Evolutionary conservation across 495 filamentous ascomycete species (phyloP).

Genomic region (Lasiosphaeriaceae sp.): DNA sequence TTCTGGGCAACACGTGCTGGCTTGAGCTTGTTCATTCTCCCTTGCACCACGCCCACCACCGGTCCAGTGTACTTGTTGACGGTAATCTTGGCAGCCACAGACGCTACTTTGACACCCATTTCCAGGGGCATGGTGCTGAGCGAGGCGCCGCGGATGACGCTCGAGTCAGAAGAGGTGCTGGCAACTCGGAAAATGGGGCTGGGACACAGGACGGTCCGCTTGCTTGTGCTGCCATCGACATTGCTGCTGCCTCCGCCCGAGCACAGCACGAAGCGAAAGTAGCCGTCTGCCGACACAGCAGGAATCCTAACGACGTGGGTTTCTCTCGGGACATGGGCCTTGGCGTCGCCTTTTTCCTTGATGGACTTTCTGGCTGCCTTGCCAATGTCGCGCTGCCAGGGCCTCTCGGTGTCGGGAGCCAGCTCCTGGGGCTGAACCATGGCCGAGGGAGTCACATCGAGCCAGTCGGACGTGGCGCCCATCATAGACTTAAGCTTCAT

Average conservation of each 20-base stretch:
- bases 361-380: slow-evolving; percentile 52
- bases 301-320: slow-evolving; percentile 62
- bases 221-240: neutral
- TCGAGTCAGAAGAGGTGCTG: slow-evolving; percentile 55
- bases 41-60: slow-evolving; percentile 37
- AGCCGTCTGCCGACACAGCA: slow-evolving; percentile 58
- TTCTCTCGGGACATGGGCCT: slow-evolving; percentile 52
- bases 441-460: slow-evolving; percentile 59
- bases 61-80: slow-evolving; percentile 48
- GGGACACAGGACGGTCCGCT: slow-evolving; percentile 54
- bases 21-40: slow-evolving; percentile 37
- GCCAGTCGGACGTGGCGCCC: slow-evolving; percentile 53
- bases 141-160: slow-evolving; percentile 59
- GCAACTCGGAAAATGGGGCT: slow-evolving; percentile 64
- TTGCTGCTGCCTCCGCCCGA: slow-evolving; percentile 36
- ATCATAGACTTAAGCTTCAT: slow-evolving; percentile 61
- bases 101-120: slow-evolving; percentile 54
- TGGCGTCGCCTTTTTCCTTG: slow-evolving; percentile 33
- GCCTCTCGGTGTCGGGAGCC: slow-evolving; percentile 50
- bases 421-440: slow-evolving; percentile 44
- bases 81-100: slow-evolving; percentile 48
- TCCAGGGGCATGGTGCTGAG: slow-evolving; percentile 62
- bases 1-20: slow-evolving; percentile 39
- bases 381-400: slow-evolving; percentile 63
- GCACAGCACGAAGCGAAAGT: slow-evolving; percentile 62